These are phyloP conservation scores for Sinapis alba DNA, from an alignment of 441 rosid genomes.

Conservation along the genomic window DNA sequence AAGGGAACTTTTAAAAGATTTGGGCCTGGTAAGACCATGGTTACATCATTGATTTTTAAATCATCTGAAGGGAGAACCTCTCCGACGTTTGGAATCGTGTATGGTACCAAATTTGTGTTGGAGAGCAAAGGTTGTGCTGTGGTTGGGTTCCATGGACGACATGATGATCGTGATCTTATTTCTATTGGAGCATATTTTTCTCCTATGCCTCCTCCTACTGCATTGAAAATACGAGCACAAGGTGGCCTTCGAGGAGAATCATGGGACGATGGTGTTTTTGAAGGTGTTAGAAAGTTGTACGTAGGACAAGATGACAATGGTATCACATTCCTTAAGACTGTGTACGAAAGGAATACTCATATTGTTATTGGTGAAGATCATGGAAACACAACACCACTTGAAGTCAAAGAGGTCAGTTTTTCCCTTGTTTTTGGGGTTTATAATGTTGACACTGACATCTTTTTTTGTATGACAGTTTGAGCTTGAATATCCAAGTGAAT, in stretches of 20 bases:
- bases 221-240: conserved; percentile 24
- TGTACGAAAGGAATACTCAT: conserved; percentile 1
- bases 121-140: not conserved
- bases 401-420: conserved; percentile 19
- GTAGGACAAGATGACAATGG: conserved; percentile 19
- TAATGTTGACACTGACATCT: not conserved
- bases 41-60: not conserved
- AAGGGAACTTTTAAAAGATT: conserved; percentile 17
- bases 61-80: not conserved
- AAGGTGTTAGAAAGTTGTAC: conserved; percentile 24
- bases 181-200: not conserved
- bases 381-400: conserved; percentile 23
- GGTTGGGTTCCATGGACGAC: not conserved
- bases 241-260: conserved; percentile 20
- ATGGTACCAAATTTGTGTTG: not conserved
- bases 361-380: conserved; percentile 28
- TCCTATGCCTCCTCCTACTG: not conserved
- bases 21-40: not conserved
- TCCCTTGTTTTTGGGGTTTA: not conserved
- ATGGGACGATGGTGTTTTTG: conserved; percentile 32
- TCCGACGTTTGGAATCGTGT: not conserved
- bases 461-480: conserved; percentile 6
- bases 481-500: conserved; percentile 30
- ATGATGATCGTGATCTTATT: not conserved
- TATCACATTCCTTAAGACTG: conserved; percentile 26